Evolutionary conservation across 139 green algal species (phyloP).

Genomic region (Chlorella sp.): DNA sequence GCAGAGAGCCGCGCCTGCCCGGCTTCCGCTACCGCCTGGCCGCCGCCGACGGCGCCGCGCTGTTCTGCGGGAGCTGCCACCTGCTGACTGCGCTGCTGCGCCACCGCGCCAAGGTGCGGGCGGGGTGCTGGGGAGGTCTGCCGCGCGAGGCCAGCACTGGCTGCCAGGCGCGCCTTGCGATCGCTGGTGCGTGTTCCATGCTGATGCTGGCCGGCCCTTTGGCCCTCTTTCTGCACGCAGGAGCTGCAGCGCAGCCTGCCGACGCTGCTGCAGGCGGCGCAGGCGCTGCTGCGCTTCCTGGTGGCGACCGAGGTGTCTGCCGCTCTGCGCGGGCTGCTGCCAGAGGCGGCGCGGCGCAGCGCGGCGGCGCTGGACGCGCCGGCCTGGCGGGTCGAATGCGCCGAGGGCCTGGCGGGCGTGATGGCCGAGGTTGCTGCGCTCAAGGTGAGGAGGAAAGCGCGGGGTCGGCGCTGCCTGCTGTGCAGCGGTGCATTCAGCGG

Average conservation of each 20-base stretch:
- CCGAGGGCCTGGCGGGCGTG: conserved; percentile 20
- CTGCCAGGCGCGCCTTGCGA: too few relatives aligned
- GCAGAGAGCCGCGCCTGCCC: not conserved
- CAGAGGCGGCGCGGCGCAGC: not conserved
- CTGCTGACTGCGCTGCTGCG: conserved; percentile 30
- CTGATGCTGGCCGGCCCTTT: not conserved
- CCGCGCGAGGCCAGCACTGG: too few relatives aligned
- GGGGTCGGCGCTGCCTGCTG: too few relatives aligned
- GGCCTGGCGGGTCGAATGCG: conserved; percentile 18
- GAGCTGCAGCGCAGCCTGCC: conserved; percentile 35
- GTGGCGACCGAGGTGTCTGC: conserved; percentile 15
- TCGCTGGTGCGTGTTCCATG: too few relatives aligned
- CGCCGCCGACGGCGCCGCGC: not conserved
- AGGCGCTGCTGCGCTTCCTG: conserved; percentile 30
- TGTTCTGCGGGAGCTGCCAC: conserved; percentile 21
- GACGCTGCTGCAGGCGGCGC: conserved; percentile 22
- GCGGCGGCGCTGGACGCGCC: not conserved
- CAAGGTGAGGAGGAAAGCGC: conserved; percentile 44
- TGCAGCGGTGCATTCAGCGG: too few relatives aligned
- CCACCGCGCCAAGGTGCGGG: conserved; percentile 21
- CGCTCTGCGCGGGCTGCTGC: not conserved
- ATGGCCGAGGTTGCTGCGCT: conserved; percentile 25
- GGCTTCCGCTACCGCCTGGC: conserved; percentile 11
- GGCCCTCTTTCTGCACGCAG: not conserved
- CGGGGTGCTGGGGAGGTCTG: not conserved